Base-by-base conservation (phyloP, 2,329 filamentous ascomycete genomes). In the Aspergillus sp. region DNA sequence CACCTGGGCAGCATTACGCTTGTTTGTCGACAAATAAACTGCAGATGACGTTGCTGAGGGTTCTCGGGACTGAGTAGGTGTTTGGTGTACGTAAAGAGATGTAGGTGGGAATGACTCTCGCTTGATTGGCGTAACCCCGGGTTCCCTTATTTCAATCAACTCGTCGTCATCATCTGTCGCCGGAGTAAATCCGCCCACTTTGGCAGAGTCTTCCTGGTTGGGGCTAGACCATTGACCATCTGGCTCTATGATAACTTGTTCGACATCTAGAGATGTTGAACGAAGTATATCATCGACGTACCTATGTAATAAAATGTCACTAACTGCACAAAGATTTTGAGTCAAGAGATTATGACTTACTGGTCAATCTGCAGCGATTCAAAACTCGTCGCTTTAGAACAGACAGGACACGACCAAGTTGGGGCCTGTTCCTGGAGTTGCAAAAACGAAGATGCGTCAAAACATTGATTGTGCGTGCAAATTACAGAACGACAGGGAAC, bases 351-450 rank as follows among this genome's bases (percentile, higher is more conserved):
- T 50, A n/a, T 32, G 25, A 2, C 87, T 77, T 82, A 95, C 86
- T 95, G 90, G 68, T 99, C 95, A 30, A 98, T 87, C 10, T 91
- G 92, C 23, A 99, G 80, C 51, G 86, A 88, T 54, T 94, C 90
- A 74, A 91, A 99, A 0, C 88, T 87, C 1, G 92, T 89, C 0
- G 86, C 78, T 71, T 93, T 96, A 76, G 89, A 94, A 80, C 95
- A 99, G 21, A 97, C 89, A 0, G 95, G 95, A 70, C 95, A 99
- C n/a, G 88, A 83, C 95, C 95, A 99, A 17, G 95, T 96, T 0
- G 95, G 95, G 0, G 92, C 94, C 79, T 99, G 95, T 74, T 98
- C 92, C 74, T 98, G 94, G 28, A 99, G 80, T 69, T 97, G 91
- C 19, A 99, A 83, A 73, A 97, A 99, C 2, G 92, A 96, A 3